Conservation (phyloP, 352 stramenopile species). For the Phytophthora cryptogea region DNA sequence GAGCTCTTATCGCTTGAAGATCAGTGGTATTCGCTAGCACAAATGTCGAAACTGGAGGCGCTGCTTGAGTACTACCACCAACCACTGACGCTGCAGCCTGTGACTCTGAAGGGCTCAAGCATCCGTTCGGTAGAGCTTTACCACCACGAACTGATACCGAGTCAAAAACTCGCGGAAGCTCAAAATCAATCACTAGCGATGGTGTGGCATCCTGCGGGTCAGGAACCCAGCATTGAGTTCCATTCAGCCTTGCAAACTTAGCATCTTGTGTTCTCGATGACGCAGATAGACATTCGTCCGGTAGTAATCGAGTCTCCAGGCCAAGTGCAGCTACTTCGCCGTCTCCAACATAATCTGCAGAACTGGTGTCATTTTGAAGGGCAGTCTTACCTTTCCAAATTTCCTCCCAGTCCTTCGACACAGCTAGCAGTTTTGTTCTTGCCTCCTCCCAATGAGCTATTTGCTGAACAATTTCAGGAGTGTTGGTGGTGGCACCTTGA, state of each 20-base stretch:
- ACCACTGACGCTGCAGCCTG: conserved; percentile 1
- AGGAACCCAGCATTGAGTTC: conserved; percentile 58
- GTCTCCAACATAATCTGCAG: conserved; percentile 39
- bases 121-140: conserved; percentile 30
- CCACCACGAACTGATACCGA: conserved; percentile 67
- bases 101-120: conserved; percentile 4
- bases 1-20: conserved; percentile 37
- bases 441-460: conserved; percentile 38
- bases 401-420: conserved; percentile 42
- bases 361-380: conserved; percentile 8
- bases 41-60: conserved; percentile 39
- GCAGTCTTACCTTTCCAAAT: conserved; percentile 28
- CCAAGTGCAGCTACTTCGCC: conserved; percentile 60
- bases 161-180: conserved; percentile 68
- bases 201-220: conserved; percentile 55
- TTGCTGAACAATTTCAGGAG: conserved; percentile 17
- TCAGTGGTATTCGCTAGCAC: conserved; percentile 40
- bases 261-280: conserved; percentile 66
- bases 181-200: conserved; percentile 72
- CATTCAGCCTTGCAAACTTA: conserved; percentile 64
- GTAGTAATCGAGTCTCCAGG: conserved; percentile 62
- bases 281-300: conserved; percentile 56
- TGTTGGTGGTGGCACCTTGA: conserved; percentile 15
- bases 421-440: conserved; percentile 37
- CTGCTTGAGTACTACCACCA: background rate